phyloP scores from a whole-genome alignment of 2,329 filamentous ascomycete species.

The Penicillium sp. region DNA sequence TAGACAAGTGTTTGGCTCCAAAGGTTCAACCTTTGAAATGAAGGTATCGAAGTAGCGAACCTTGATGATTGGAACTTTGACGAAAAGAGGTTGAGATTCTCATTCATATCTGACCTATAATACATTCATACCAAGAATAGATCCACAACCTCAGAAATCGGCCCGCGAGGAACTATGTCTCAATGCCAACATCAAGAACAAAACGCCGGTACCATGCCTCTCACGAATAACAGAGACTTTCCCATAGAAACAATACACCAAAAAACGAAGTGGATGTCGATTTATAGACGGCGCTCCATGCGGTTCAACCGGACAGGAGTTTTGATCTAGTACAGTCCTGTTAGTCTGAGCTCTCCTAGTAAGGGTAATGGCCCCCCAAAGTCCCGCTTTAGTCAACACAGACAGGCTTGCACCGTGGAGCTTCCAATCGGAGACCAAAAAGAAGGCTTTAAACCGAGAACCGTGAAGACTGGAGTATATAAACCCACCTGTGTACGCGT shows the following conservation, averaged over 20 bases:
- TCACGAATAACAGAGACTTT: conserved; percentile 16
- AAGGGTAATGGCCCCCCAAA: background rate
- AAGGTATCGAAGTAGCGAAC: too few species aligned
- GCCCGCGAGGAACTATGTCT: background rate
- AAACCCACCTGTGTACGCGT: conserved; percentile 71
- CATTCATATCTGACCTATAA: conserved; percentile 17
- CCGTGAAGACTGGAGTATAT: background rate
- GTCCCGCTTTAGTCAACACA: background rate
- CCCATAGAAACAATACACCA: conserved; percentile 20
- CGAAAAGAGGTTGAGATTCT: too few species aligned
- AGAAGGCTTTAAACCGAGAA: too few species aligned
- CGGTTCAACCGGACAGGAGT: conserved; percentile 61
- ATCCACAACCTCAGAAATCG: conserved; percentile 16
- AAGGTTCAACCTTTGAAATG: too few species aligned
- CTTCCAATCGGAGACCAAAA: too few species aligned
- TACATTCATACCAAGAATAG: conserved; percentile 19
- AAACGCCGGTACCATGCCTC: conserved; percentile 29
- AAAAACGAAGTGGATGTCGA: background rate
- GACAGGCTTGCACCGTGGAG: too few species aligned
- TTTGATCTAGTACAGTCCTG: conserved; percentile 48
- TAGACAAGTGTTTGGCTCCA: too few species aligned
- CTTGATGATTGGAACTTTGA: too few species aligned
- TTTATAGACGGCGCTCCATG: conserved; percentile 52
- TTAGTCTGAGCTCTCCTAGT: conserved; percentile 16
- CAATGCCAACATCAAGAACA: conserved; percentile 17